phyloP scores from a whole-genome alignment of 1,284 basidiomycete species.

The Fomes fomentarius region DNA sequence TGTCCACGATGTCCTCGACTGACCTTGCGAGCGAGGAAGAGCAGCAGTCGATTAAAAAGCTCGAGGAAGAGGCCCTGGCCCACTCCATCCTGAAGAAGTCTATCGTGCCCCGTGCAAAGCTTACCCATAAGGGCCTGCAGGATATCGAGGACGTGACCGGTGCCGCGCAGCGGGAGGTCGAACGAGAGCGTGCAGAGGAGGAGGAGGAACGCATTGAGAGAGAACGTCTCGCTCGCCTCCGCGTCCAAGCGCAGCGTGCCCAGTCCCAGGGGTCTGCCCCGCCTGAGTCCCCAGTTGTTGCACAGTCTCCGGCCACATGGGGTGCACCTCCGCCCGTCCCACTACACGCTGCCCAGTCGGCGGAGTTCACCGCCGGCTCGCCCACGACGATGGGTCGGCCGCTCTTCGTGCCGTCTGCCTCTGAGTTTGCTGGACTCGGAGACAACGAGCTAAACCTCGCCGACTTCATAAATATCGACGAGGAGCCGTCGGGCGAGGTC shows the following conservation, averaged over 20 bases:
- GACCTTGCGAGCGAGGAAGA: constrained; percentile 85
- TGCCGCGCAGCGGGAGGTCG: constrained; percentile 52
- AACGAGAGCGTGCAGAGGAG: constrained; percentile 54
- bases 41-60: constrained; percentile 76
- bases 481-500: constrained; percentile 47
- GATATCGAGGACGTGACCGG: constrained; percentile 80
- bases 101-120: constrained; percentile 76
- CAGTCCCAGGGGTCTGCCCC: constrained; percentile 51
- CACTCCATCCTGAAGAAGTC: constrained; percentile 81
- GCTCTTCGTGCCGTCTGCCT: constrained; percentile 45
- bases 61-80: constrained; percentile 78
- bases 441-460: constrained; percentile 74
- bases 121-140: constrained; percentile 88
- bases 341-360: constrained; percentile 36
- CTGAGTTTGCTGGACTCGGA: constrained; percentile 39
- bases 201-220: constrained; percentile 65
- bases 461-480: constrained; percentile 79
- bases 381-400: constrained; percentile 26
- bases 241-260: constrained; percentile 39
- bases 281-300: constrained; percentile 63
- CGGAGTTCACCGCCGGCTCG: constrained; percentile 4
- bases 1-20: constrained; percentile 83
- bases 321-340: constrained; percentile 61
- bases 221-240: constrained; percentile 61
- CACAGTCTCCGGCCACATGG: constrained; percentile 48